phyloP scores from a whole-genome alignment of 2,329 filamentous ascomycete genomes.

The Endocalyx cinctus region DNA sequence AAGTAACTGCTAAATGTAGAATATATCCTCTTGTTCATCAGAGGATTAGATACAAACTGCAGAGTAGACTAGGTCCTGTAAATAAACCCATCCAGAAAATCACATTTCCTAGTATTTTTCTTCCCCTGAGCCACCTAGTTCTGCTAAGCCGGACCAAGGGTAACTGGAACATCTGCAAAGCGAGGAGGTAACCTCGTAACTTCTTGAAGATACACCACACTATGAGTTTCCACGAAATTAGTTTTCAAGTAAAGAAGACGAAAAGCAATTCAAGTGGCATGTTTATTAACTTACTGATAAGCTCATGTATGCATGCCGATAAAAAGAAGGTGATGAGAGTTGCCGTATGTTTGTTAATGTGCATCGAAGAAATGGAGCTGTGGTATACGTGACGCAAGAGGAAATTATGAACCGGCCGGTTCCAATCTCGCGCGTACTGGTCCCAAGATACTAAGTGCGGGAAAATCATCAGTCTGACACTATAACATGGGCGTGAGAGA shows the following conservation, averaged over 20 bases:
- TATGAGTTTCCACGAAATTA: no score
- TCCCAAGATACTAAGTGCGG: conserved; percentile 55
- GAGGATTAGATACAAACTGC: conserved; percentile 56
- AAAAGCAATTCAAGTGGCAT: no score
- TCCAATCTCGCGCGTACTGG: conserved; percentile 78
- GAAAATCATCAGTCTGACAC: not conserved
- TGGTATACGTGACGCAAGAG: conserved; percentile 76
- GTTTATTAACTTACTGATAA: no score
- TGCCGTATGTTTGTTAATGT: conserved; percentile 64
- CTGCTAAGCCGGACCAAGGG: conserved; percentile 65
- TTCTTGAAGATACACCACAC: conserved; percentile 80
- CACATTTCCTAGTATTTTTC: conserved; percentile 63
- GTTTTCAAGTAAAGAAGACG: no score
- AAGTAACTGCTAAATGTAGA: no score
- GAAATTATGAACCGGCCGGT: conserved; percentile 73
- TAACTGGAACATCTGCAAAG: conserved; percentile 70
- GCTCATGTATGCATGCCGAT: conserved; percentile 66
- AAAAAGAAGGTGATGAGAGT: conserved; percentile 74
- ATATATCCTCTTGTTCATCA: conserved; percentile 26
- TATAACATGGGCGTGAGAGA: not conserved
- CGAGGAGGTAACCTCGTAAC: conserved; percentile 66
- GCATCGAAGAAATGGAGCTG: conserved; percentile 68
- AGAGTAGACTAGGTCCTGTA: conserved; percentile 65
- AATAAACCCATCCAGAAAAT: conserved; percentile 79
- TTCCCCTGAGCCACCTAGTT: conserved; percentile 60